Conservation (phyloP, 1,139 yeast genomes). For the Yarrowia galli region DNA sequence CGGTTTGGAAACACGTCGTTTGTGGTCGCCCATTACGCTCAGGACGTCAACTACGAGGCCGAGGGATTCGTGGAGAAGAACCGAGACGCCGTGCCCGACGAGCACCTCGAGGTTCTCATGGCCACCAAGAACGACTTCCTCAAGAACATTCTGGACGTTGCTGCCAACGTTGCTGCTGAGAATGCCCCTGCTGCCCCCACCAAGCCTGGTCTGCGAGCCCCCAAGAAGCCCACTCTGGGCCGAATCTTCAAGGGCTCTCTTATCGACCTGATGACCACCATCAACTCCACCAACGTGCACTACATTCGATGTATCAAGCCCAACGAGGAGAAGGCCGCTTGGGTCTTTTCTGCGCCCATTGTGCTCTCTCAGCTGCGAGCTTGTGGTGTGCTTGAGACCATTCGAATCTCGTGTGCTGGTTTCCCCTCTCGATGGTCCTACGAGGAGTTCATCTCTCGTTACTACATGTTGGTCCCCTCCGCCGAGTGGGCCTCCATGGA, state of each 20-base stretch:
- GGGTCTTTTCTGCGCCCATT: constrained; percentile 97
- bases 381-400: constrained; percentile 98
- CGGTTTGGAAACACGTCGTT: constrained; percentile 93
- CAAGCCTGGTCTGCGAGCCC: constrained; percentile 52
- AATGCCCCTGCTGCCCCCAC: constrained; percentile 56
- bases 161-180: constrained; percentile 68
- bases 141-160: constrained; percentile 65
- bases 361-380: constrained; percentile 95
- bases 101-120: constrained; percentile 84
- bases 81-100: constrained; percentile 96
- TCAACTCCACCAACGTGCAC: constrained; percentile 92
- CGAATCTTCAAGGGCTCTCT: constrained; percentile 91
- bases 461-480: constrained; percentile 80
- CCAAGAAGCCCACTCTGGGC: constrained; percentile 91
- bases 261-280: constrained; percentile 91
- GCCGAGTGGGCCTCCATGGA: constrained; percentile 65
- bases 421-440: constrained; percentile 97
- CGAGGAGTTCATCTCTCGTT: constrained; percentile 90
- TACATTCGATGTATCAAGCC: constrained; percentile 98
- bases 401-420: constrained; percentile 96
- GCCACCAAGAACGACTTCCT: constrained; percentile 71
- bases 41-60: constrained; percentile 89
- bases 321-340: constrained; percentile 89
- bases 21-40: constrained; percentile 91
- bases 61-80: constrained; percentile 97